Evolutionary conservation across 805 yeast species (phyloP).

Genomic region (Ogataea saltuana): DNA sequence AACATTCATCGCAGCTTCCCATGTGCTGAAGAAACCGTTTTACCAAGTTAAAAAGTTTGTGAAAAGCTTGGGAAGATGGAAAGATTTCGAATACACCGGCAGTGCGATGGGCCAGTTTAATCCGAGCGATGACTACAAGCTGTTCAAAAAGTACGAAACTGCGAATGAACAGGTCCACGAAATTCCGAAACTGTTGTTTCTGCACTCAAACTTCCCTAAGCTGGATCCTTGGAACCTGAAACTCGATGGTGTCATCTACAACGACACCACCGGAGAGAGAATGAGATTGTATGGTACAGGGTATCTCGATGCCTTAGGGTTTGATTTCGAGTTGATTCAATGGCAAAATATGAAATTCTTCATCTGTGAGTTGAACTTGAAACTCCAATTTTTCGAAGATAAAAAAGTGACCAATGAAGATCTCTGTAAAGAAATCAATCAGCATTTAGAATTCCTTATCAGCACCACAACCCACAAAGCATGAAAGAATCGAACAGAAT

Average conservation of each 20-base stretch:
- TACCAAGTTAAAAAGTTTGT: slow-evolving; percentile 61
- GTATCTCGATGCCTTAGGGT: slow-evolving; percentile 50
- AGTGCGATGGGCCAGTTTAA: slow-evolving; percentile 78
- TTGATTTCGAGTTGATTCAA: slow-evolving; percentile 58
- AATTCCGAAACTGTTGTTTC: slow-evolving; percentile 45
- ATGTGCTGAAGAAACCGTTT: slow-evolving; percentile 56
- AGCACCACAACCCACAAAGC: slow-evolving; percentile 14
- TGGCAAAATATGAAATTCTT: slow-evolving; percentile 59
- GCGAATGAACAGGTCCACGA: slow-evolving; percentile 21
- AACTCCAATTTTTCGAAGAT: slow-evolving; percentile 45
- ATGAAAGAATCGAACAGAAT: too few species aligned
- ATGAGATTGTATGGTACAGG: slow-evolving; percentile 61
- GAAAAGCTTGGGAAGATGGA: slow-evolving; percentile 54
- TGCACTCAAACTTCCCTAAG: slow-evolving; percentile 70
- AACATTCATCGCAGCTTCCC: slow-evolving; percentile 60
- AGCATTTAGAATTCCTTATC: slow-evolving; percentile 45
- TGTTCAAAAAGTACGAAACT: slow-evolving; percentile 30
- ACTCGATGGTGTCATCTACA: slow-evolving; percentile 41
- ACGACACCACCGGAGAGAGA: slow-evolving; percentile 44
- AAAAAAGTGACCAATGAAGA: slow-evolving; percentile 36
- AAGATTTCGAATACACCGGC: slow-evolving; percentile 51
- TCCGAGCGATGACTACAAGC: slow-evolving; percentile 58
- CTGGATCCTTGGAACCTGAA: slow-evolving; percentile 59
- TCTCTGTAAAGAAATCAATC: slow-evolving; percentile 51
- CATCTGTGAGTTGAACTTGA: slow-evolving; percentile 50